A percentile compares a stretch with the other conserved stretches of the same genome.
Conservation (phyloP, 345 rosid species). For the Brassica incana region DNA sequence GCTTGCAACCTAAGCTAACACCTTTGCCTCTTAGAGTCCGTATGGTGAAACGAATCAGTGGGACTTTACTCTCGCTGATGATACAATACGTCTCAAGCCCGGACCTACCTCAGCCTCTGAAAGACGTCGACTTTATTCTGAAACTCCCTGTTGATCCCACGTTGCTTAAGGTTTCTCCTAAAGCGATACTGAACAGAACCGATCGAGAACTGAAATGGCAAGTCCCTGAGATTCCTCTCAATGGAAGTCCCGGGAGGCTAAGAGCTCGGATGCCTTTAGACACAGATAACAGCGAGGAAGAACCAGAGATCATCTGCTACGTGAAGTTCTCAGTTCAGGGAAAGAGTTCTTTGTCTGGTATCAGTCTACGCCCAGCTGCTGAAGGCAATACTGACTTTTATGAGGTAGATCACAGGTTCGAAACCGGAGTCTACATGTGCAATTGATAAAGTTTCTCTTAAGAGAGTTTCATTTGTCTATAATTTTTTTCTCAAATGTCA, state of each 20-base stretch:
- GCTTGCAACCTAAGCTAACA: constrained; percentile 78
- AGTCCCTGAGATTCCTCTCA: constrained; percentile 75
- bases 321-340: constrained; percentile 80
- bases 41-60: constrained; percentile 75
- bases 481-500: constrained; percentile 19
- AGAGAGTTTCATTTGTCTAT: constrained; percentile 29
- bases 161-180: constrained; percentile 89
- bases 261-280: constrained; percentile 92
- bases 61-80: constrained; percentile 95
- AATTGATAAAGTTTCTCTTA: constrained; percentile 45
- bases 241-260: constrained; percentile 69
- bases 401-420: constrained; percentile 77
- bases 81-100: constrained; percentile 92
- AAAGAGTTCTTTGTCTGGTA: constrained; percentile 60
- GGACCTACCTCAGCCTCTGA: constrained; percentile 66
- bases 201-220: constrained; percentile 93
- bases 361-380: constrained; percentile 63
- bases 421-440: constrained; percentile 76
- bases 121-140: constrained; percentile 69
- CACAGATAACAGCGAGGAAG: constrained; percentile 68
- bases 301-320: constrained; percentile 67
- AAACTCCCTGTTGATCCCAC: constrained; percentile 96
- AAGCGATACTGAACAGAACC: constrained; percentile 79
- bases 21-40: constrained; percentile 92
- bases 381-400: constrained; percentile 83